phyloP scores from a whole-genome alignment of 345 rosid genomes.

The Populus deltoides region DNA sequence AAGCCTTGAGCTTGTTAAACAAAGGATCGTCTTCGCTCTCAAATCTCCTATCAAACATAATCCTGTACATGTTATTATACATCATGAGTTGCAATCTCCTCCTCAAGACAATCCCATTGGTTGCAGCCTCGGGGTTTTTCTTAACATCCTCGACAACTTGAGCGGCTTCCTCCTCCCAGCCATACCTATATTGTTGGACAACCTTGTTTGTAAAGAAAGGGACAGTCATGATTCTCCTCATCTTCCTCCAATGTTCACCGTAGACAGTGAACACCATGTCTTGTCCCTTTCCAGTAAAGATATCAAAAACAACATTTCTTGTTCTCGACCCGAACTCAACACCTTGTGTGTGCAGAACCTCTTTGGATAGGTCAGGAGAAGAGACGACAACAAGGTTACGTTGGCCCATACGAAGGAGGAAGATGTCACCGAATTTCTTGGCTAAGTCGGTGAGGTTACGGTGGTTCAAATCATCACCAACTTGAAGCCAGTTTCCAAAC shows the following conservation, averaged over 20 bases:
- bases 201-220: conserved; percentile 96
- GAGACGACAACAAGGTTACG: conserved; percentile 89
- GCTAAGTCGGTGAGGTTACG: conserved; percentile 79
- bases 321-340: conserved; percentile 95
- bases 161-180: conserved; percentile 80
- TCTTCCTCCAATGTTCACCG: conserved; percentile 99
- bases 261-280: conserved; percentile 99
- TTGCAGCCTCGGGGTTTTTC: conserved; percentile 71
- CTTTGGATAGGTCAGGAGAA: conserved; percentile 80
- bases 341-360: conserved; percentile 89
- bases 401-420: conserved; percentile 84
- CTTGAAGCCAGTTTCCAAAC: conserved; percentile 99
- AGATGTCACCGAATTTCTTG: conserved; percentile 61
- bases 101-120: conserved; percentile 67
- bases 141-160: conserved; percentile 67
- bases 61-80: conserved; percentile 94
- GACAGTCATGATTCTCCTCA: conserved; percentile 97
- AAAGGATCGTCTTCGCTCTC: conserved; percentile 89
- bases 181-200: conserved; percentile 64
- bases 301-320: conserved; percentile 90
- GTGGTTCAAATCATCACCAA: conserved; percentile 95
- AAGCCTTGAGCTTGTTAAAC: conserved; percentile 65
- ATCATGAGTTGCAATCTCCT: conserved; percentile 82
- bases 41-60: conserved; percentile 91
- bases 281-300: conserved; percentile 95